Percentiles rank a stretch among this genome's conserved stretches.
Conservation (phyloP, 257 asterid genomes). For the Solanum phureja region DNA sequence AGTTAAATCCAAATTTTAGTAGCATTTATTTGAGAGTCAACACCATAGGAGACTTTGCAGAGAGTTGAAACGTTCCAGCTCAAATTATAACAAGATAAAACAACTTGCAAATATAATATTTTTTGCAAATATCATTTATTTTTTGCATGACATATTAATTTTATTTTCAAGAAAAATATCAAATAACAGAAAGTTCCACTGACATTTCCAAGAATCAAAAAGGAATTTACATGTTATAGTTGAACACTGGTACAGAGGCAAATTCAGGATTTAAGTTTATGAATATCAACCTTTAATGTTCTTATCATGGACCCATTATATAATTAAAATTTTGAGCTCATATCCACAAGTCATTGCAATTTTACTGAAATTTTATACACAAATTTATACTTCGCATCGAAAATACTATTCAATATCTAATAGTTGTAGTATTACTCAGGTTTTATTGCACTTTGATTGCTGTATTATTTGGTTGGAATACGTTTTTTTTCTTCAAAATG, state of each 20-base stretch:
- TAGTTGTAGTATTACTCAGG: neutral
- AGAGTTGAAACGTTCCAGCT: neutral
- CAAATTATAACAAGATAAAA: neutral
- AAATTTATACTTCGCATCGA: neutral
- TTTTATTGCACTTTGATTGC: neutral
- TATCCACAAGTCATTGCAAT: neutral
- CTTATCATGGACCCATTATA: neutral
- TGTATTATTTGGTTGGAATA: neutral
- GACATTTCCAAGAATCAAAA: neutral
- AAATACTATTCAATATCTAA: neutral
- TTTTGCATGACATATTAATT: neutral
- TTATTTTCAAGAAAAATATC: neutral
- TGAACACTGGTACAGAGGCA: neutral
- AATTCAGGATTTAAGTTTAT: neutral
- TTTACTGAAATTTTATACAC: neutral
- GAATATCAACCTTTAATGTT: neutral
- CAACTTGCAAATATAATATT: neutral
- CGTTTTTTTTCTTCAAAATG: fast-evolving
- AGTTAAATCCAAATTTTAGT: neutral
- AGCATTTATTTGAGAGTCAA: neutral
- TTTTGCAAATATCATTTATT: neutral
- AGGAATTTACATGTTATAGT: neutral
- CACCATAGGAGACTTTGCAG: neutral
- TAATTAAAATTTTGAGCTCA: neutral
- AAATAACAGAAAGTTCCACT: neutral